Percentiles rank a stretch among this genome's conserved stretches.
Evolutionary conservation across 108 stramenopile species (phyloP).

Genomic region (Schizochytrium sp.): DNA sequence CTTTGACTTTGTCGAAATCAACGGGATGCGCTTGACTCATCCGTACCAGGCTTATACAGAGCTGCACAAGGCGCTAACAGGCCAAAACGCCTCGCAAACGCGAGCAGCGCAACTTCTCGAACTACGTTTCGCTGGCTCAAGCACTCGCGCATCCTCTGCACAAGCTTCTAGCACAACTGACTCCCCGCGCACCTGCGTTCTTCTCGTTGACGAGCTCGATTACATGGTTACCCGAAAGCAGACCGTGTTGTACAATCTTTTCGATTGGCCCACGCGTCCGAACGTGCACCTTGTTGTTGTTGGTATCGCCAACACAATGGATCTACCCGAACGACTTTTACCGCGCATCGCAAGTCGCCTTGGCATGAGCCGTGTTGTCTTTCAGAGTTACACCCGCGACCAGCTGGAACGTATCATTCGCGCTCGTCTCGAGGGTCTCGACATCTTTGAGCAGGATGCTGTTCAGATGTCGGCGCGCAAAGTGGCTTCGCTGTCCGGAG

Average conservation of each 20-base stretch:
- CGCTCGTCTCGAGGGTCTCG: slow-evolving; percentile 19
- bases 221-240: slow-evolving; percentile 84
- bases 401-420: slow-evolving; percentile 39
- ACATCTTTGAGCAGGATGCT: slow-evolving; percentile 62
- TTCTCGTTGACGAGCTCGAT: slow-evolving; percentile 92
- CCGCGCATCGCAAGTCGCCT: slow-evolving; percentile 57
- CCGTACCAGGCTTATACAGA: slow-evolving; percentile 39
- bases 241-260: slow-evolving; percentile 88
- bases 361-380: slow-evolving; percentile 27
- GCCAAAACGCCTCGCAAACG: slow-evolving; percentile 13
- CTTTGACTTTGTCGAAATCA: slow-evolving; percentile 38
- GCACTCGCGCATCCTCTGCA: neutral
- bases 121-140: slow-evolving; percentile 22
- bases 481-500: slow-evolving; percentile 72
- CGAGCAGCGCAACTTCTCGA: slow-evolving; percentile 27
- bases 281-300: slow-evolving; percentile 62
- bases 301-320: slow-evolving; percentile 95
- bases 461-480: slow-evolving; percentile 77
- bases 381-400: slow-evolving; percentile 34
- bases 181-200: slow-evolving; percentile 34
- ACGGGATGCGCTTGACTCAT: slow-evolving; percentile 38
- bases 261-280: slow-evolving; percentile 77
- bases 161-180: neutral
- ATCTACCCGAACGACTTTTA: slow-evolving; percentile 78
- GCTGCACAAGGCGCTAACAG: slow-evolving; percentile 34